A percentile compares a stretch with the other conserved stretches of the same genome.
Conservation (phyloP, 2,329 filamentous ascomycete genomes). For the Pseudocercospora pini-densiflorae region DNA sequence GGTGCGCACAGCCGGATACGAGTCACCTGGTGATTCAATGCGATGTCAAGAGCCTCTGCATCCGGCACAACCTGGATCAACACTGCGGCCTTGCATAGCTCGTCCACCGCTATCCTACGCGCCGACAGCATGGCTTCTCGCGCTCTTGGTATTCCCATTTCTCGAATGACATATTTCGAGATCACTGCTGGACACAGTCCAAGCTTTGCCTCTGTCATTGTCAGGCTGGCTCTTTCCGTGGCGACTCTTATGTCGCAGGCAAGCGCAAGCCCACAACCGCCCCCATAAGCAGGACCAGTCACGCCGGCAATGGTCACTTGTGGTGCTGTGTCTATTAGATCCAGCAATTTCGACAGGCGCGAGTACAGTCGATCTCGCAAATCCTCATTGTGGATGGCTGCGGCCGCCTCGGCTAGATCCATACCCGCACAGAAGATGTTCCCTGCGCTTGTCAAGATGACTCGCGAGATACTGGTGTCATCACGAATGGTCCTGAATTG, state of each 20-base stretch:
- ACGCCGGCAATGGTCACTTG: conserved; percentile 20
- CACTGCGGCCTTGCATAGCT: conserved; percentile 16
- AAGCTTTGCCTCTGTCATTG: conserved; percentile 17
- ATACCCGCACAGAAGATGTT: conserved; percentile 26
- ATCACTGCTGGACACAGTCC: conserved; percentile 20
- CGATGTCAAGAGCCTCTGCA: not conserved
- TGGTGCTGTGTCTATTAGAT: conserved; percentile 17
- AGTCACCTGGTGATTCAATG: not conserved
- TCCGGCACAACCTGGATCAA: not conserved
- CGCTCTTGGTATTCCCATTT: conserved; percentile 17
- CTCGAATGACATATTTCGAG: conserved; percentile 17
- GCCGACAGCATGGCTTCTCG: conserved; percentile 20
- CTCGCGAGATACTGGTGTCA: conserved; percentile 9
- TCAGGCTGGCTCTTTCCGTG: conserved; percentile 10
- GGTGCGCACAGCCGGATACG: not conserved
- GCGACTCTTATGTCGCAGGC: conserved; percentile 19
- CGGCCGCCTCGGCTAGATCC: conserved; percentile 12
- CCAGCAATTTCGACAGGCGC: conserved; percentile 12
- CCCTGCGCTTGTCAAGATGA: conserved; percentile 17
- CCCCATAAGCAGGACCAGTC: conserved; percentile 4
- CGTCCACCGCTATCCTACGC: conserved; percentile 5
- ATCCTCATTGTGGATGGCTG: not conserved
- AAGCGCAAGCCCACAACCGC: conserved; percentile 10
- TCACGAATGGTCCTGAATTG: conserved; percentile 10
- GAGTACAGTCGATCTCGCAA: not conserved